Base-by-base conservation (phyloP, 2,329 filamentous ascomycete species). In the Teratosphaeria viscida region DNA sequence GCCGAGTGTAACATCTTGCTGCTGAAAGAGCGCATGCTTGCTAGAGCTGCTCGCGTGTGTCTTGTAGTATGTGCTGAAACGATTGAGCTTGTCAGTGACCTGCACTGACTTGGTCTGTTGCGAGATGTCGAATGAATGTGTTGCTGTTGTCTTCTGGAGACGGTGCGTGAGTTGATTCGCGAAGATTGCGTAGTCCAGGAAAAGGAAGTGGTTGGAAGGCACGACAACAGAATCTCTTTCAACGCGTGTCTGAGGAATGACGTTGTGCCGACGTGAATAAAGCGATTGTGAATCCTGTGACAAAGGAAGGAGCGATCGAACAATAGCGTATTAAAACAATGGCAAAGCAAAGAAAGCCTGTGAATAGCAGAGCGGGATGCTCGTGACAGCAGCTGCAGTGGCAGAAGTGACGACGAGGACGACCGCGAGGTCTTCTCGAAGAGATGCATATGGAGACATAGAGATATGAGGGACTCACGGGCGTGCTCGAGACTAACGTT, bases 1-100 rank as follows among this genome's bases (percentile, higher is more conserved):
- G 67, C 63, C 4, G 67, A 59, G 61, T 69, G 62, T 59, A 67
- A 62, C 62, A 56, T 60, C 23, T 63, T 58, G 66, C 65, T 66
- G 66, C 64, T 60, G 37, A 63, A 54, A 12, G 65, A 65, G 26
- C 61, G 57, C 68, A 70, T 71, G 27, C 53, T 66, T 58, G 61
- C 54, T 27, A 47, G 49, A 57, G 23, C 19, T n/a, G 53, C 16
- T 54, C 27, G n/a, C 16, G 39, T 6, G 39, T 11, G 37, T 35
- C 35, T 29, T 7, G 27, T 16, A 19, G 2, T 57, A 5, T 55
- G 29, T 29, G 52, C 55, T 60, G 58, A 56, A 62, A 34, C n/a
- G 58, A 60, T 34, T 54, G 58, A 39, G 34, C 43, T 52, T 54
- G 59, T 62, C 59, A 62, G 61, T 62, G 61, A 29, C 61, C 61